A percentile compares a stretch with the other conserved stretches of the same genome.
phyloP scores from a whole-genome alignment of 1,139 yeast species.

The Candida labiduridarum region DNA sequence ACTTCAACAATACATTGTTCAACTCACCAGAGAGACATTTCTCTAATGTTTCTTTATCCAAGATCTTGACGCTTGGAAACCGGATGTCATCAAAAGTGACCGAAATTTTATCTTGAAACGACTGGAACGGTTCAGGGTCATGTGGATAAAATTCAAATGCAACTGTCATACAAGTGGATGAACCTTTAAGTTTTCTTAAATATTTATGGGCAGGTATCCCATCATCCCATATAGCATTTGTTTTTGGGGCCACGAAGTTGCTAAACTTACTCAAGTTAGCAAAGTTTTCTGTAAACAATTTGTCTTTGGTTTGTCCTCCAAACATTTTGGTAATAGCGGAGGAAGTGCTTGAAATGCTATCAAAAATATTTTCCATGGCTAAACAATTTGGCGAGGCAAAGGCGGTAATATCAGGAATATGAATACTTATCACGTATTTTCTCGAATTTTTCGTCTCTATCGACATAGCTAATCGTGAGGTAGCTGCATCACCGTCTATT shows the following conservation, averaged over 20 bases:
- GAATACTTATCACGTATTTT: conserved; percentile 38
- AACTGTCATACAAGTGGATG: conserved; percentile 36
- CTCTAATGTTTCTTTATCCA: conserved; percentile 25
- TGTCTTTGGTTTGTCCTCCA: conserved; percentile 1
- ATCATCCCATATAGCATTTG: conserved; percentile 13
- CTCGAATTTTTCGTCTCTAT: conserved; percentile 35
- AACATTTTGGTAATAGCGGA: conserved; percentile 4
- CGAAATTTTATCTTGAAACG: conserved; percentile 24
- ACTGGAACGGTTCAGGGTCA: conserved; percentile 36
- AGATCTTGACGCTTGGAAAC: conserved; percentile 23
- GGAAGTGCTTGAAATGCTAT: background rate
- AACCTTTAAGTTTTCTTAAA: conserved; percentile 3
- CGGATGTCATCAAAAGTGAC: conserved; percentile 34
- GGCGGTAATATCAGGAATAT: conserved; percentile 46
- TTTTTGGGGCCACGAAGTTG: conserved; percentile 4
- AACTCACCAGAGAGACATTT: conserved; percentile 31
- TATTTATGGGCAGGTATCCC: conserved; percentile 1
- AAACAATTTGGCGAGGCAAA: conserved; percentile 30
- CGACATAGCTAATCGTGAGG: conserved; percentile 28
- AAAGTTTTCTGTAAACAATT: conserved; percentile 7
- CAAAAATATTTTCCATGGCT: conserved; percentile 7
- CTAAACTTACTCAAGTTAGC: conserved; percentile 6
- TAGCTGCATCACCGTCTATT: conserved; percentile 5
- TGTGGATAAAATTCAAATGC: conserved; percentile 36
- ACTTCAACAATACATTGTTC: conserved; percentile 31